Base-by-base conservation (phyloP, 2,329 filamentous ascomycete species). In the Gremmenia infestans region DNA sequence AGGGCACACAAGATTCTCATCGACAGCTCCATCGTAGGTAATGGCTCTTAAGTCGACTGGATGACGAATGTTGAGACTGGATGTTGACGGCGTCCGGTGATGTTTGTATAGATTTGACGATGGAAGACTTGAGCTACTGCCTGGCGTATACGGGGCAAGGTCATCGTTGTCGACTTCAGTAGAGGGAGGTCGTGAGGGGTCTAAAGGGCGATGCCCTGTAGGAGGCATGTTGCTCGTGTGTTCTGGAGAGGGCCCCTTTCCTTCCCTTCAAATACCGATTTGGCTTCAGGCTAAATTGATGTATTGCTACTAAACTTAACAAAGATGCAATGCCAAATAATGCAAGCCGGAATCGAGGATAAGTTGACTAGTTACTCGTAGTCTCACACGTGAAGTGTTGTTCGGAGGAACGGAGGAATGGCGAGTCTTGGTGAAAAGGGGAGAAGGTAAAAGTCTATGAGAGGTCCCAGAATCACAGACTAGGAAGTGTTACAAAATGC, bases 1-100 rank as follows among this genome's bases (percentile, higher is more conserved):
- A 17, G 72, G 70, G 54, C 72, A 74, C 15, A 72, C 61, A 23
- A 74, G 67, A 49, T 74, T 73, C 54, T 73, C 70, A 52, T 73
- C 71, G 5, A 71, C 64, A 9, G 61, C 48, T 2, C 61, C 58
- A 45, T 70, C 62, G 52, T 74, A 74, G 15, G 67, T 69, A 48
- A 74, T 63, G 25, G 62, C 66, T 53, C 70, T 63, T 42, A 72
- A 63, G 56, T 74, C 72, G 25, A 69, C 46, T 1, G 54, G 50
- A 23, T 65, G 63, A 28, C 47, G 48, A n/a, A 65, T 49, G 32
- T 63, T 63, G 43, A 63, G 57, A 48, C 52, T 57, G 17, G 48
- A 46, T 5, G 46, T 17, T 23, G 40, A 32, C 35, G 23, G 36
- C 19, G 5, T 54, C 5, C 19, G 48, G 25, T 25, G 15, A 19